A percentile compares a stretch with the other conserved stretches of the same genome.
phyloP scores from a whole-genome alignment of 1,284 basidiomycete genomes.

The Wolfiporia cocos region DNA sequence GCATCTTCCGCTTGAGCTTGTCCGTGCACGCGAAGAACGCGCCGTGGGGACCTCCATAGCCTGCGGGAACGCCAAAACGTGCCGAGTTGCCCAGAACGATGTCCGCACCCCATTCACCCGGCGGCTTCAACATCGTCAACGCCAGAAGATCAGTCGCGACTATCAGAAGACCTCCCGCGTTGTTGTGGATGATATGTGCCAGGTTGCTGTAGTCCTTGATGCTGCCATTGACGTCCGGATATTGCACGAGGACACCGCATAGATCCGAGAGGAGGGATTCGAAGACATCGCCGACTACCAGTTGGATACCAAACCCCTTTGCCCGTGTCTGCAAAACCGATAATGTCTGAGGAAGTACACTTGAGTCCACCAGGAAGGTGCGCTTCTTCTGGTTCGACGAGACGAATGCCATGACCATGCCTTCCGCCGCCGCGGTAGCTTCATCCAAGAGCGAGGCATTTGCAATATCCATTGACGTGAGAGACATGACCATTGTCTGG shows the following conservation, averaged over 20 bases:
- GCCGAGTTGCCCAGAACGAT: constrained; percentile 94
- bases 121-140: constrained; percentile 89
- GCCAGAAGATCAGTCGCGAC: constrained; percentile 92
- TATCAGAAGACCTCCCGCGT: constrained; percentile 73
- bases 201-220: constrained; percentile 75
- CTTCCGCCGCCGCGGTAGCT: constrained; percentile 91
- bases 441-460: constrained; percentile 92
- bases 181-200: constrained; percentile 67
- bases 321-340: constrained; percentile 85
- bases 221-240: constrained; percentile 87
- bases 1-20: constrained; percentile 94
- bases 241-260: constrained; percentile 88
- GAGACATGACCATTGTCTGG: constrained; percentile 94
- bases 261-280: constrained; percentile 54
- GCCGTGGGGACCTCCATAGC: constrained; percentile 90
- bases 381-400: constrained; percentile 67
- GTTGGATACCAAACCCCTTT: constrained; percentile 83
- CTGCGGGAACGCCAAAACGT: constrained; percentile 89
- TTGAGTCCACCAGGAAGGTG: constrained; percentile 80
- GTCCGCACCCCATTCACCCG: constrained; percentile 98
- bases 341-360: constrained; percentile 83
- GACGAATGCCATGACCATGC: constrained; percentile 81
- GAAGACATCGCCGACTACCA: constrained; percentile 62
- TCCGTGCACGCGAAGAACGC: constrained; percentile 97
- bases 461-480: constrained; percentile 93